These are phyloP conservation scores for Pleurotus tuoliensis DNA, from an alignment of 768 basidiomycete species.

Conservation along the genomic window DNA sequence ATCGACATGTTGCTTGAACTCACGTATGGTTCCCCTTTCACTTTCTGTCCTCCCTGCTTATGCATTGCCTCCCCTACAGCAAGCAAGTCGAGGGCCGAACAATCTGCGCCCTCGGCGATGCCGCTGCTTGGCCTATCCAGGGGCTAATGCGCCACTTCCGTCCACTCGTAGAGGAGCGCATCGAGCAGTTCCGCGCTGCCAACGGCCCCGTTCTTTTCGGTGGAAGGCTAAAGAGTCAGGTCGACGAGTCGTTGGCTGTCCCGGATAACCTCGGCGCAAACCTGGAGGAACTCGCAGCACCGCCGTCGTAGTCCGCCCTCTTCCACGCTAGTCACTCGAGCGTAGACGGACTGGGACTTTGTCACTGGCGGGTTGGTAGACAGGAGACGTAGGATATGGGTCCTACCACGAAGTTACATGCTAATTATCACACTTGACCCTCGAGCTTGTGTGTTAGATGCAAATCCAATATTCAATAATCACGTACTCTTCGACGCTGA, in stretches of 20 bases:
- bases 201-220: slow-evolving; percentile 89
- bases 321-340: no score
- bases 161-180: slow-evolving; percentile 88
- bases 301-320: no score
- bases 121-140: slow-evolving; percentile 98
- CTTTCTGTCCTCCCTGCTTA: slow-evolving; percentile 2
- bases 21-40: slow-evolving; percentile 50
- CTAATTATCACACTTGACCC: no score
- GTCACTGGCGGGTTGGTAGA: no score
- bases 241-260: slow-evolving; percentile 66
- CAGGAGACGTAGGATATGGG: no score
- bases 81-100: slow-evolving; percentile 98
- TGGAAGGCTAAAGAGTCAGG: slow-evolving; percentile 64
- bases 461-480: no score
- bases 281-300: slow-evolving; percentile 29
- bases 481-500: no score
- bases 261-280: slow-evolving; percentile 72
- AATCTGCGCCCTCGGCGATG: slow-evolving; percentile 95
- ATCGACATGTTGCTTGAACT: slow-evolving; percentile 98
- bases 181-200: slow-evolving; percentile 66
- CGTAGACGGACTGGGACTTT: no score
- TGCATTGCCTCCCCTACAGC: slow-evolving; percentile 30
- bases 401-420: no score
- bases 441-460: no score
- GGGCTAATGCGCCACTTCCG: slow-evolving; percentile 98